Percentiles rank a stretch among this genome's conserved stretches.
Evolutionary conservation across 2,329 filamentous ascomycete genomes (phyloP).

Genomic region (Zasmidium citrigriseum): DNA sequence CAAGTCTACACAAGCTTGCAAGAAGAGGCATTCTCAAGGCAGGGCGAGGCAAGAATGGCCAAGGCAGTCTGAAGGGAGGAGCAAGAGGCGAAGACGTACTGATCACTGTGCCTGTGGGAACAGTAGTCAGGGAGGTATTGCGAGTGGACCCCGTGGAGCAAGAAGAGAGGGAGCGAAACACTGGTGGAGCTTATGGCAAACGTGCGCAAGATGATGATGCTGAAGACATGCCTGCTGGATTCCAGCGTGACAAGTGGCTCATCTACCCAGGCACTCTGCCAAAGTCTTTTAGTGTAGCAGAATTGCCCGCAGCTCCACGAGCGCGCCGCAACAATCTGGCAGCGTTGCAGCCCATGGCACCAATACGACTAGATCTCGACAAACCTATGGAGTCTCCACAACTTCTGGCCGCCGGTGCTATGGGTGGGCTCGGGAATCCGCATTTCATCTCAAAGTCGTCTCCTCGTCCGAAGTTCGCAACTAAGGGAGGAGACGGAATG

Average conservation of each 20-base stretch:
- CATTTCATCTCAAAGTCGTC: slow-evolving; percentile 81
- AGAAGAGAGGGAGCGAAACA: slow-evolving; percentile 49
- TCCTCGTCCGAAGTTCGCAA: slow-evolving; percentile 81
- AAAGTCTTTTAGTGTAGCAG: slow-evolving; percentile 64
- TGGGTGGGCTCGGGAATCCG: slow-evolving; percentile 89
- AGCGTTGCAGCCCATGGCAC: slow-evolving; percentile 69
- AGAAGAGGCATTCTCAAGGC: slow-evolving; percentile 74
- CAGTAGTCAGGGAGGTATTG: slow-evolving; percentile 79
- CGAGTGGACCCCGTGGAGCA: slow-evolving; percentile 75
- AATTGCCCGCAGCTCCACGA: slow-evolving; percentile 59
- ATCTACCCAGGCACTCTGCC: slow-evolving; percentile 78
- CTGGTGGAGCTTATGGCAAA: slow-evolving; percentile 32
- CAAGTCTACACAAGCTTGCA: slow-evolving; percentile 87
- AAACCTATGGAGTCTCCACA: slow-evolving; percentile 80
- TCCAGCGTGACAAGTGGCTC: slow-evolving; percentile 73
- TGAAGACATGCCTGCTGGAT: slow-evolving; percentile 33
- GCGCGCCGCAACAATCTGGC: slow-evolving; percentile 59
- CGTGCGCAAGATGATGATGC: slow-evolving; percentile 34
- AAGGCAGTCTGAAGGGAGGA: slow-evolving; percentile 72
- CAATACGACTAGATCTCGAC: slow-evolving; percentile 62
- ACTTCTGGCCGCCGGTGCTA: slow-evolving; percentile 80
- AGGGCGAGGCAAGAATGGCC: slow-evolving; percentile 73
- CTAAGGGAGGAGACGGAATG: slow-evolving; percentile 77
- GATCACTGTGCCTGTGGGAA: slow-evolving; percentile 89
- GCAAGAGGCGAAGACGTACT: slow-evolving; percentile 83